Base-by-base conservation (phyloP, 495 filamentous ascomycete species). In the Talaromyces borbonicus region DNA sequence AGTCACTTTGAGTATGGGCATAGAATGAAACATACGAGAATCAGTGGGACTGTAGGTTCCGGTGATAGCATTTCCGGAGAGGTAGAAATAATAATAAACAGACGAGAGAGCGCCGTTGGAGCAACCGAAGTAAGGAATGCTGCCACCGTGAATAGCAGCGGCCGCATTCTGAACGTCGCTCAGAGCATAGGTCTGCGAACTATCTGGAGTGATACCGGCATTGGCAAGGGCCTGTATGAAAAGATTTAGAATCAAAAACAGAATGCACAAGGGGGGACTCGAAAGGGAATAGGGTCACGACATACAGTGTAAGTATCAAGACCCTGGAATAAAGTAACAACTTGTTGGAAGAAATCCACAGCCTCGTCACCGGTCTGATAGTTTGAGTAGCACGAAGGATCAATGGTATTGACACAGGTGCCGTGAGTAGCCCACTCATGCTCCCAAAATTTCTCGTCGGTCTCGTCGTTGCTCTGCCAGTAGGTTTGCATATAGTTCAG, bases 351-450 rank as follows among this genome's bases (percentile, higher is more conserved):
- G 65, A 74, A 85, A 55, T 82, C 76, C 3, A 81, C 69, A 1
- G 79, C 73, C 51, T 84, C 80, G 25, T 77, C 54, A 19, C 73
- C 72, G 0, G 69, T 51, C 6, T 56, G 57, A 57, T 84, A 79
- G 29, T 52, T 49, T 8, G 54, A 59, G 60, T 83, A 86, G 62
- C 82, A 85, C 26, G 53, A 49, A 0, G 80, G 70, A 0, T 72
- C 60, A 3, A 85, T 67, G 0, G 82, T 86, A 56, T 75, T 78
- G 53, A 86, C 74, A 63, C 82, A 86, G 1, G 80, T 83, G 11
- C 85, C 88, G 54, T 95, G 89, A 56, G 92, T 94, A 55, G 75
- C 79, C 84, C 83, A 95, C 56, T 94, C 87, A 53, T 93, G 87
- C 54, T 84, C 65, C 87, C 87, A 94, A 43, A 94, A 71, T 20